phyloP scores from a whole-genome alignment of 2,329 filamentous ascomycete species.

The Ophiostoma tasmaniense region DNA sequence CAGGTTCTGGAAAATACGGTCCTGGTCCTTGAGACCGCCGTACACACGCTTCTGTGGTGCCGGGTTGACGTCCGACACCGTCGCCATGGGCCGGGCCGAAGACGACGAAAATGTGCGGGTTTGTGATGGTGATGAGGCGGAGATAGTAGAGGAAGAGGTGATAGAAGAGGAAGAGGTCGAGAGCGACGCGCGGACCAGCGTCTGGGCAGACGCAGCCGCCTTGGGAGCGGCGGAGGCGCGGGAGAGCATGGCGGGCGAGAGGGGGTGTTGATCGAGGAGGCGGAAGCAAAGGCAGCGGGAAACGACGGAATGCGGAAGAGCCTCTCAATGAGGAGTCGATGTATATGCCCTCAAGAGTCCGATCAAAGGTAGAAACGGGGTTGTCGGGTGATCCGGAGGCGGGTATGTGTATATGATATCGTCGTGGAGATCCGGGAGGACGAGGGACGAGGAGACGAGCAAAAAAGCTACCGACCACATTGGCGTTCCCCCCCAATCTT shows the following conservation, averaged over 20 bases:
- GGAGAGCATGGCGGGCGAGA: conserved; percentile 15
- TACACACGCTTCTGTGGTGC: conserved; percentile 63
- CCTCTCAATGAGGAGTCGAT: neutral
- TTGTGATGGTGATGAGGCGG: conserved; percentile 10
- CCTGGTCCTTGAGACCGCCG: conserved; percentile 88
- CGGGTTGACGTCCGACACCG: conserved; percentile 57
- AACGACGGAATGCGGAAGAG: neutral
- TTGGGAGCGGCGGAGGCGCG: conserved; percentile 18
- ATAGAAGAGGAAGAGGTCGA: neutral
- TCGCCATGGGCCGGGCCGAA: conserved; percentile 58
- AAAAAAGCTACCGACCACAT: conserved; percentile 16
- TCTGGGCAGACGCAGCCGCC: conserved; percentile 30
- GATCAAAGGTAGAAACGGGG: neutral
- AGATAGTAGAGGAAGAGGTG: neutral
- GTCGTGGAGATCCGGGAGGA: conserved; percentile 19
- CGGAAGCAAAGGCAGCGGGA: neutral
- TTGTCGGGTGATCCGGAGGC: conserved; percentile 4
- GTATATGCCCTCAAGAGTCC: neutral
- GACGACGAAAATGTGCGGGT: conserved; percentile 14
- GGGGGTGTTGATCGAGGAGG: neutral
- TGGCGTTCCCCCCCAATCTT: conserved; percentile 1
- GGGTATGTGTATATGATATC: conserved; percentile 4
- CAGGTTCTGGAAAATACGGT: conserved; percentile 98
- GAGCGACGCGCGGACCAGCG: conserved; percentile 33
- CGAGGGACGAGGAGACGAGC: conserved; percentile 11